Base-by-base conservation (phyloP, 495 filamentous ascomycete genomes). In the Halenospora varia region DNA sequence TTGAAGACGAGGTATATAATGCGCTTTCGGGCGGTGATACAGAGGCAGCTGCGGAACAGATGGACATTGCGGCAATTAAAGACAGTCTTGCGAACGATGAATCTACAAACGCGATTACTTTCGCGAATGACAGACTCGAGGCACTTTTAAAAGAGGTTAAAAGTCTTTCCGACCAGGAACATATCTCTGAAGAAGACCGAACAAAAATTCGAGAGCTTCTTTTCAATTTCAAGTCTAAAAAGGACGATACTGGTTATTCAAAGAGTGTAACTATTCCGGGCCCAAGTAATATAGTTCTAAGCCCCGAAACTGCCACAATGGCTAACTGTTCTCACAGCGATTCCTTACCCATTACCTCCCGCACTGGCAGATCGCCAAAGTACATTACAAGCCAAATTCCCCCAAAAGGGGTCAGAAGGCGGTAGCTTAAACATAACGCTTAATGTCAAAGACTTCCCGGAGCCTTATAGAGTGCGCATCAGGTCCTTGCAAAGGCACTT, bases 151-250 rank as follows among this genome's bases (percentile, higher is more conserved):
- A 53, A 20, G 40, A 41, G 3, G 48, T 59, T 15, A 29, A 61
- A 18, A 15, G 42, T n/a, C 25, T 39, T 3, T 25, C 48, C 8
- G 49, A 52, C 20, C 39, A 55, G n/a, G 39, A 42, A 10, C 22
- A 45, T 26, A 25, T 63, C 10, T 55, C 61, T 23, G 46, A 51
- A 15, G 61, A 63, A n/a, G 54, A 56, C 15, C 24, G 35, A 20
- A 29, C 9, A 10, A 49, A 56, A 40, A 29, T 56, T 50, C n/a
- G 54, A 20, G 45, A 40, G n/a, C 13, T 46, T n/a, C 42, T 46
- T 8, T 46, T 46, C 42, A 46, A 46, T 46, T 17, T 46, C 19
- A 17, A 8, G n/a, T 20, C 42, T 9, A 17, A 17, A n/a, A n/a
- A 8, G 8, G n/a, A 46, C 8, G 19, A 17, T 46, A n/a, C 4